Evolutionary conservation across 306 rosid genomes (phyloP).

Genomic region (Amphicarpaea edgeworthii): DNA sequence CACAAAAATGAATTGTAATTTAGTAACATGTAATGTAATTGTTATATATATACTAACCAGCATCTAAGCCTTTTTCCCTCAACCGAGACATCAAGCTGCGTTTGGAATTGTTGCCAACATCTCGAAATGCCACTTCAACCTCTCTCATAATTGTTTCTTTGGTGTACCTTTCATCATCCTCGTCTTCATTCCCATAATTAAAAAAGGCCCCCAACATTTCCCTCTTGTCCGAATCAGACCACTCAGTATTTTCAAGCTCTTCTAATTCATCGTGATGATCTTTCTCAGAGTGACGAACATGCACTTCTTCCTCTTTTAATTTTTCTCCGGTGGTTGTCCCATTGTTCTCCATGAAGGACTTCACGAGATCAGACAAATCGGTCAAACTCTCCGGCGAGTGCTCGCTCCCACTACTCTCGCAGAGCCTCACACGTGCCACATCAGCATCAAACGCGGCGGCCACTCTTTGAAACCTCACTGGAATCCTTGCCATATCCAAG

Average conservation of each 20-base stretch:
- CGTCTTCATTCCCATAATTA: constrained; percentile 16
- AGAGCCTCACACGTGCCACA: constrained; percentile 54
- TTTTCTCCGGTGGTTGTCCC: constrained; percentile 23
- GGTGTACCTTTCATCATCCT: constrained; percentile 34
- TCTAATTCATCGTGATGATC: neutral
- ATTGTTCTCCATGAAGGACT: constrained; percentile 76
- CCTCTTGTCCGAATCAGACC: constrained; percentile 53
- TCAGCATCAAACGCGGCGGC: constrained; percentile 75
- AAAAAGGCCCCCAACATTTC: constrained; percentile 53
- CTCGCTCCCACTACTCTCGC: constrained; percentile 92
- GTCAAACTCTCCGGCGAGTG: constrained; percentile 68
- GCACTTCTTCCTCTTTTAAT: constrained; percentile 3
- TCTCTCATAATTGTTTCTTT: constrained; percentile 53
- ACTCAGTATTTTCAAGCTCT: constrained; percentile 43
- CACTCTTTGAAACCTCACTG: constrained; percentile 66
- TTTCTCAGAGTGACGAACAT: neutral
- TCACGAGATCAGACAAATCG: constrained; percentile 75
- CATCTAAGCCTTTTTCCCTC: constrained; percentile 78
- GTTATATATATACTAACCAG: constrained; percentile 82
- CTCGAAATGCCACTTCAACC: constrained; percentile 50
- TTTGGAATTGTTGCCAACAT: constrained; percentile 53
- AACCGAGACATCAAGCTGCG: constrained; percentile 71
- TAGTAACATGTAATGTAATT: too few relatives aligned
- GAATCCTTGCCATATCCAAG: constrained; percentile 46
- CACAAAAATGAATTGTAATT: too few relatives aligned